Conservation (phyloP, 139 green algal genomes). For the Pseudopediastrum boryanum region DNA sequence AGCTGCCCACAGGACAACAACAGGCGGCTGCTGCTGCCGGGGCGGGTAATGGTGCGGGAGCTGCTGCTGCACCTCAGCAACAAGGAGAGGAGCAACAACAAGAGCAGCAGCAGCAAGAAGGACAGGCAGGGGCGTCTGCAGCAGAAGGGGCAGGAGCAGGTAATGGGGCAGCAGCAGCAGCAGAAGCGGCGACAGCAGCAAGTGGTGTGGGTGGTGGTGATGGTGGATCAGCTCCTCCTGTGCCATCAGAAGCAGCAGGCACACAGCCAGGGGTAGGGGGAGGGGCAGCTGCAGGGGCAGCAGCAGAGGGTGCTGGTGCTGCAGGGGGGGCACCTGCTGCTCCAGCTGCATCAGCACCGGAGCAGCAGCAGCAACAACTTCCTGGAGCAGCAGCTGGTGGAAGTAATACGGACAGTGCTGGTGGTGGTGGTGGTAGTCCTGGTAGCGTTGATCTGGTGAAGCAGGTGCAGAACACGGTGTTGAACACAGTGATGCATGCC, state of each 20-base stretch:
- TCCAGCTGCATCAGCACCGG: not conserved
- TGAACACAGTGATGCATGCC: not conserved
- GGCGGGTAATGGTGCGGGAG: no score
- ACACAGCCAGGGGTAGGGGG: no score
- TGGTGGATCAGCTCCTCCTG: no score
- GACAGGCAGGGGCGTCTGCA: no score
- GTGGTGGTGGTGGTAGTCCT: not conserved
- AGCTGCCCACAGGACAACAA: constrained; percentile 25
- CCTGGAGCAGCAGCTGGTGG: not conserved
- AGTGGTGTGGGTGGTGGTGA: no score
- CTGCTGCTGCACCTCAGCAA: not conserved
- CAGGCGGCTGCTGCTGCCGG: not conserved
- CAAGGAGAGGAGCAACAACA: not conserved
- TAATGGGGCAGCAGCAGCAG: no score
- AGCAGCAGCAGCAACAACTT: not conserved
- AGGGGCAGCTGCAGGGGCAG: no score
- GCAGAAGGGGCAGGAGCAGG: no score
- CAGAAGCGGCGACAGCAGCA: no score
- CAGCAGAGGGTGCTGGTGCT: no score
- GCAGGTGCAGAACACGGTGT: not conserved
- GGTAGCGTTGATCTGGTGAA: not conserved
- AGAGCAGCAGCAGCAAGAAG: constrained; percentile 17
- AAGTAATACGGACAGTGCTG: not conserved
- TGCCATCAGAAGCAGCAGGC: no score
- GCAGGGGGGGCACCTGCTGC: no score